Conservation (phyloP, 2,329 filamentous ascomycete genomes). For the Stachybotrys chlorohalonatus region DNA sequence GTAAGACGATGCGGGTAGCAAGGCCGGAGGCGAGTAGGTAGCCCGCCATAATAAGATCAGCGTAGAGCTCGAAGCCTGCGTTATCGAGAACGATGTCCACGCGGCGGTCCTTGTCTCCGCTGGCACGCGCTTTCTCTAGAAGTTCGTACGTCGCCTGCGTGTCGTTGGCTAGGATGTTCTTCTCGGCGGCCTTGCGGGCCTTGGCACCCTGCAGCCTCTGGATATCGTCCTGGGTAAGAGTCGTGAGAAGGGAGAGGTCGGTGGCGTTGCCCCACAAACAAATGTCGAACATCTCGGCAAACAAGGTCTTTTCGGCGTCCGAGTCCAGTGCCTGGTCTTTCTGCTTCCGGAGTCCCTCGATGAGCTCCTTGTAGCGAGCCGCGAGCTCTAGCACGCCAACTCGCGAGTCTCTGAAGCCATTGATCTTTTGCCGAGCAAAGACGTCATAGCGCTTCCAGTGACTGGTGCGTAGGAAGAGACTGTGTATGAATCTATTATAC, state of each 20-base stretch:
- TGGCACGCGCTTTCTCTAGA: constrained; percentile 55
- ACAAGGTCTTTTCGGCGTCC: constrained; percentile 67
- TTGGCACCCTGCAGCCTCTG: constrained; percentile 89
- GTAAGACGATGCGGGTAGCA: constrained; percentile 78
- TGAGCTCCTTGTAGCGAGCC: constrained; percentile 63
- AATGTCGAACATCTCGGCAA: constrained; percentile 90
- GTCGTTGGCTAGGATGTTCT: constrained; percentile 89
- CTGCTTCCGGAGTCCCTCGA: constrained; percentile 47
- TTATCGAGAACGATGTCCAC: constrained; percentile 97
- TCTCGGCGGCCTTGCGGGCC: constrained; percentile 76
- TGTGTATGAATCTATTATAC: constrained; percentile 60
- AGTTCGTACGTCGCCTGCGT: constrained; percentile 61
- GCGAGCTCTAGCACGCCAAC: constrained; percentile 78
- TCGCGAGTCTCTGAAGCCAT: constrained; percentile 85
- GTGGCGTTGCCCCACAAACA: constrained; percentile 97
- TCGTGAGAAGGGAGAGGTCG: constrained; percentile 83
- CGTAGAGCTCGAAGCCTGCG: constrained; percentile 92
- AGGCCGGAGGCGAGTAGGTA: constrained; percentile 80
- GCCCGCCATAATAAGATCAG: constrained; percentile 84
- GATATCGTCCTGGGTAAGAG: constrained; percentile 88
- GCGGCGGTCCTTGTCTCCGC: constrained; percentile 58
- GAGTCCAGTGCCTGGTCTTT: constrained; percentile 46
- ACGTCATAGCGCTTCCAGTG: constrained; percentile 89
- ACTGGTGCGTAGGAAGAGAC: constrained; percentile 61
- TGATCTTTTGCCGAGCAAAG: constrained; percentile 82